Evolutionary conservation across 2,329 filamentous ascomycete genomes (phyloP).

Genomic region (Monilinia vaccinii-corymbosi): DNA sequence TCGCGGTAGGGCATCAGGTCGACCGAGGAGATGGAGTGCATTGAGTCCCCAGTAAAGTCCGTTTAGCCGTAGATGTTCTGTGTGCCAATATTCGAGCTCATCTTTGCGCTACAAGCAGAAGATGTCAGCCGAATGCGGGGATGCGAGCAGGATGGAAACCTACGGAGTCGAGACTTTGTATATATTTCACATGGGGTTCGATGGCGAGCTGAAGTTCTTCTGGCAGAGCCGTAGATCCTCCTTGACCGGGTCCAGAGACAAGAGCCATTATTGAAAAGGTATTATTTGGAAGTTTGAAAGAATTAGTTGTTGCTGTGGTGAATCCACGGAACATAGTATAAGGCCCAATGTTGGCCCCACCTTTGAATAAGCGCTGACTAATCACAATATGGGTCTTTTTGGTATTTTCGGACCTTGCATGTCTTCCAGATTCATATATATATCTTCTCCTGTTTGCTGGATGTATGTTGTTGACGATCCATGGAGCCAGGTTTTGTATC

Average conservation of each 20-base stretch:
- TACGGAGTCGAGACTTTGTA: slow-evolving; percentile 83
- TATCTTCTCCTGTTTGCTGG: background rate
- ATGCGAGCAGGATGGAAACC: slow-evolving; percentile 30
- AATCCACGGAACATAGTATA: background rate
- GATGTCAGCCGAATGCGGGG: slow-evolving; percentile 24
- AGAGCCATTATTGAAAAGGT: slow-evolving; percentile 24
- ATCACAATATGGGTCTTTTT: background rate
- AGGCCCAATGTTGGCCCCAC: too few relatives aligned
- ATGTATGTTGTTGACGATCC: background rate
- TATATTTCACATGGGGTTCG: slow-evolving; percentile 72
- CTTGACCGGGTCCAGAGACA: slow-evolving; percentile 27
- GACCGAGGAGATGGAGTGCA: slow-evolving; percentile 74
- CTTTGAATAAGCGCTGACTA: background rate
- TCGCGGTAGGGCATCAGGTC: slow-evolving; percentile 72
- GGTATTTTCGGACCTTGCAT: background rate
- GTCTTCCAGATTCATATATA: background rate
- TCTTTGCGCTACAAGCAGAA: slow-evolving; percentile 59
- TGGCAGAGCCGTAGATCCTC: slow-evolving; percentile 18
- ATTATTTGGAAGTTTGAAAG: background rate
- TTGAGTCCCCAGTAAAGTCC: slow-evolving; percentile 95
- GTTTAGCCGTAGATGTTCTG: slow-evolving; percentile 89
- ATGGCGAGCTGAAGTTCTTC: slow-evolving; percentile 29
- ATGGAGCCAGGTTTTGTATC: background rate
- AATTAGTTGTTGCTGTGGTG: background rate
- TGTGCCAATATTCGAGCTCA: slow-evolving; percentile 96